Percentiles rank a stretch among this genome's conserved stretches.
These are phyloP conservation scores for Ophiostoma perfectum DNA, from an alignment of 2,329 filamentous ascomycete species.

Conservation along the genomic window DNA sequence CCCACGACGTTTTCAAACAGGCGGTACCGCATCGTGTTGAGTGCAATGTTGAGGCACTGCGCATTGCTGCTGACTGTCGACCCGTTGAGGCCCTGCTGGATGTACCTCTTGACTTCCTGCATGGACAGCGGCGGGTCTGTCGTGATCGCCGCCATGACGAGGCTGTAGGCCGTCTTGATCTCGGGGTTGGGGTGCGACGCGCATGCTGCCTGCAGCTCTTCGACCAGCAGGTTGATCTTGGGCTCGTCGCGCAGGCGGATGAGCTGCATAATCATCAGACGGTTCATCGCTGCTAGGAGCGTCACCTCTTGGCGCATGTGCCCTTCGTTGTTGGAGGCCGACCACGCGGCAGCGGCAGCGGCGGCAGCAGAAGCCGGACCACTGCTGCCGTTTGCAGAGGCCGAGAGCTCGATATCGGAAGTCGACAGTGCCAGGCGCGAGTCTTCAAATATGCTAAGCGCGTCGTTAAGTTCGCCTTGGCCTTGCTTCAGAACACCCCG, in stretches of 20 bases:
- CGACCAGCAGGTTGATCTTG: constrained; percentile 56
- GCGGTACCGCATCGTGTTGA: constrained; percentile 77
- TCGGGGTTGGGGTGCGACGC: constrained; percentile 64
- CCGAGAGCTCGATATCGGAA: neutral
- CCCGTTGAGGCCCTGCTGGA: constrained; percentile 65
- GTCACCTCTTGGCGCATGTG: constrained; percentile 54
- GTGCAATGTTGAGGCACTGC: constrained; percentile 73
- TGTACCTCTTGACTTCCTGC: constrained; percentile 70
- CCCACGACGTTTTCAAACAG: constrained; percentile 81
- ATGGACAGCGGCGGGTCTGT: constrained; percentile 60
- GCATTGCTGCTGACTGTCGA: constrained; percentile 67
- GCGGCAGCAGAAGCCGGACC: constrained; percentile 23
- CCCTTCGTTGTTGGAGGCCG: constrained; percentile 34
- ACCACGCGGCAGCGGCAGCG: constrained; percentile 26
- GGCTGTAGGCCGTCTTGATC: constrained; percentile 70
- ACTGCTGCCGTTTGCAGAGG: neutral
- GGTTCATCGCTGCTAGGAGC: constrained; percentile 62
- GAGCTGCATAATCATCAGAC: constrained; percentile 66
- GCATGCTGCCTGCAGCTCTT: constrained; percentile 63
- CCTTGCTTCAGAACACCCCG: constrained; percentile 71
- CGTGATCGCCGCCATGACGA: constrained; percentile 64
- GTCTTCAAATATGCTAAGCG: constrained; percentile 61
- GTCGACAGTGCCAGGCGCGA: constrained; percentile 49
- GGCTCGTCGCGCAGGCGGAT: constrained; percentile 51
- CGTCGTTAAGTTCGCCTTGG: constrained; percentile 63